Base-by-base conservation (phyloP, 805 yeast genomes). In the Candida ponderosae region DNA sequence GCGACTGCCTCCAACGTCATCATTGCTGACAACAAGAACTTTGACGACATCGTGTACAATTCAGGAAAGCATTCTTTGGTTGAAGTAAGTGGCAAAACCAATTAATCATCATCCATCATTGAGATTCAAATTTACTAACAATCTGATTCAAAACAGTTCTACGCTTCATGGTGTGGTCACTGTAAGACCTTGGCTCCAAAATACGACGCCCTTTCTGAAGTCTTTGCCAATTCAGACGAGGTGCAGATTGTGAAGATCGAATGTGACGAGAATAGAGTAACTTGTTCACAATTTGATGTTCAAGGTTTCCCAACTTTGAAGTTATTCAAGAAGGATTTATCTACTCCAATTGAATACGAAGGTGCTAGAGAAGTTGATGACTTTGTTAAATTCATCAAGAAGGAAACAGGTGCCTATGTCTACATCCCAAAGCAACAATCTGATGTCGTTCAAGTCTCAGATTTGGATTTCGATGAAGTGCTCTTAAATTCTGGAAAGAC, bases 121-220 rank as follows among this genome's bases (percentile, higher is more conserved):
- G 50, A 56, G 4, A 47, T 71, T 14, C 67, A 67, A 24, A 21
- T 8, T n/a, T n/a, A n/a, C n/a, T n/a, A n/a, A n/a, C n/a, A 81
- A 83, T n/a, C n/a, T n/a, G n/a, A n/a, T n/a, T n/a, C n/a, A n/a
- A n/a, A n/a, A n/a, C n/a, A n/a, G 66, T 90, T 88, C 66, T 90
- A 85, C 57, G 97, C 97, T 35, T 88, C 95, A 57, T 89, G 96
- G 96, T 88, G 96, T 69, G 88, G 95, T 34, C 96, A 88, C 71
- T 87, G 96, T 70, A 86, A 86, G 71, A 85, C 73, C 57, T 71
- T 89, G 56, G 90, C 88, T 32, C 96, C 96, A 51, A 71, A 69
- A 40, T 87, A 80, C 69, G 94, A 84, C 52, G 89, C 88, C 55
- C 71, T 93, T 47, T 96, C 89, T 32, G 78, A 66, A 29, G 53